Conservation (phyloP, 2,329 filamentous ascomycete species). For the Phaeophleospora eucalypticola region DNA sequence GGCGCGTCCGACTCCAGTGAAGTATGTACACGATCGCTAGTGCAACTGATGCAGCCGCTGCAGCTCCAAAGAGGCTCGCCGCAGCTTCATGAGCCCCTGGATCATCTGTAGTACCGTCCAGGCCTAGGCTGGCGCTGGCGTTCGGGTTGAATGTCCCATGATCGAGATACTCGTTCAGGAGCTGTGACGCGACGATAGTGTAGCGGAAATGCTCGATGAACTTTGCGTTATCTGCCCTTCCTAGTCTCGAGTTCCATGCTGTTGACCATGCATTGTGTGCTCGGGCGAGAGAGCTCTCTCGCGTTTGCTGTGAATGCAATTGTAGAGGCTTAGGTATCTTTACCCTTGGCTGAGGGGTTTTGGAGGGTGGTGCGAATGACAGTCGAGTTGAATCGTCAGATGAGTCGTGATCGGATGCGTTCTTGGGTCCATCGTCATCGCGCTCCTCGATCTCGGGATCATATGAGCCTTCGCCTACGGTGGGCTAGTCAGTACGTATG, state of each 20-base stretch:
- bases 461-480: slow-evolving; percentile 30
- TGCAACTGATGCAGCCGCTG: slow-evolving; percentile 59
- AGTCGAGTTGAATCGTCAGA: slow-evolving; percentile 6
- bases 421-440: slow-evolving; percentile 11
- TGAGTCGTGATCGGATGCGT: slow-evolving; percentile 4
- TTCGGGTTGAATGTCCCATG: slow-evolving; percentile 38
- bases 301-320: slow-evolving; percentile 5
- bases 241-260: slow-evolving; percentile 67
- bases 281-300: slow-evolving; percentile 32
- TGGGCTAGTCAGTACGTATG: slow-evolving; percentile 6
- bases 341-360: slow-evolving; percentile 14
- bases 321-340: slow-evolving; percentile 15
- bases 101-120: slow-evolving; percentile 22
- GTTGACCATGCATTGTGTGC: slow-evolving; percentile 48
- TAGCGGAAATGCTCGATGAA: slow-evolving; percentile 94
- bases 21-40: slow-evolving; percentile 64
- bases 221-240: slow-evolving; percentile 72
- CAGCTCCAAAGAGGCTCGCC: slow-evolving; percentile 58
- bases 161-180: slow-evolving; percentile 64
- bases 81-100: slow-evolving; percentile 31
- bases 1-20: slow-evolving; percentile 62
- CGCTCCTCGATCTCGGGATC: slow-evolving; percentile 20
- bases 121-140: slow-evolving; percentile 10
- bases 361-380: slow-evolving; percentile 35
- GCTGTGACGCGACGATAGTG: slow-evolving; percentile 84